Evolutionary conservation across 768 basidiomycete genomes (phyloP).

Genomic region (Suillus lakei): DNA sequence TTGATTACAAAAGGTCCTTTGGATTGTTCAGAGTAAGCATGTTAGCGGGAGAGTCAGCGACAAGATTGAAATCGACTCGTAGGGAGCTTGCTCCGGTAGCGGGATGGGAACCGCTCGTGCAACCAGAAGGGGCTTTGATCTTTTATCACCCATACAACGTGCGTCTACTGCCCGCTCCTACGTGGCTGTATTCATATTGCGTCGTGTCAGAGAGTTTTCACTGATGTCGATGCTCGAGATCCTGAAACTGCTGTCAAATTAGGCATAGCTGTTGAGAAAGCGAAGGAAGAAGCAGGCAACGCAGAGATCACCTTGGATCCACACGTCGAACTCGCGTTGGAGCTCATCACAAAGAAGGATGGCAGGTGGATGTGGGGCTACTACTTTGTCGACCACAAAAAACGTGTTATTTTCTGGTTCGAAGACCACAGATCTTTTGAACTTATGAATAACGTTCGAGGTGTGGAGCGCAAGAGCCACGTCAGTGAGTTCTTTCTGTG

Average conservation of each 20-base stretch:
- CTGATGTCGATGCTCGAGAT: conserved; percentile 11
- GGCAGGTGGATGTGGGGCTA: conserved; percentile 28
- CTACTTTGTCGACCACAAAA: conserved; percentile 50
- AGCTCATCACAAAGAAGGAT: conserved; percentile 5
- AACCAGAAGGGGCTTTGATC: conserved; percentile 62
- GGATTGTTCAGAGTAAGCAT: background rate
- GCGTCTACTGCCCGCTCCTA: background rate
- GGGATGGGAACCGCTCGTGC: conserved; percentile 48
- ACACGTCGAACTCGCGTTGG: conserved; percentile 12
- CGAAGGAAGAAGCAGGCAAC: background rate
- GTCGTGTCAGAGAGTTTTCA: conserved; percentile 14
- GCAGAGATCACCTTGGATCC: background rate
- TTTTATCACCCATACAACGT: conserved; percentile 51
- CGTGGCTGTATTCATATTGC: background rate
- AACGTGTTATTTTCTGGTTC: conserved; percentile 52
- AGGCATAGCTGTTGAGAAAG: background rate
- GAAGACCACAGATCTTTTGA: conserved; percentile 38
- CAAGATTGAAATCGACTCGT: background rate
- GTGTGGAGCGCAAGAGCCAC: conserved; percentile 42
- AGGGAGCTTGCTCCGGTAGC: background rate
- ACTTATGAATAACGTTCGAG: conserved; percentile 41
- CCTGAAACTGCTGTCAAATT: background rate
- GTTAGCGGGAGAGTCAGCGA: too few relatives aligned
- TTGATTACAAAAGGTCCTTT: background rate
- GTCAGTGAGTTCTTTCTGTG: conserved; percentile 38